A percentile compares a stretch with the other conserved stretches of the same genome.
Evolutionary conservation across 306 rosid species (phyloP).

Genomic region (Echinosophora koreensis): DNA sequence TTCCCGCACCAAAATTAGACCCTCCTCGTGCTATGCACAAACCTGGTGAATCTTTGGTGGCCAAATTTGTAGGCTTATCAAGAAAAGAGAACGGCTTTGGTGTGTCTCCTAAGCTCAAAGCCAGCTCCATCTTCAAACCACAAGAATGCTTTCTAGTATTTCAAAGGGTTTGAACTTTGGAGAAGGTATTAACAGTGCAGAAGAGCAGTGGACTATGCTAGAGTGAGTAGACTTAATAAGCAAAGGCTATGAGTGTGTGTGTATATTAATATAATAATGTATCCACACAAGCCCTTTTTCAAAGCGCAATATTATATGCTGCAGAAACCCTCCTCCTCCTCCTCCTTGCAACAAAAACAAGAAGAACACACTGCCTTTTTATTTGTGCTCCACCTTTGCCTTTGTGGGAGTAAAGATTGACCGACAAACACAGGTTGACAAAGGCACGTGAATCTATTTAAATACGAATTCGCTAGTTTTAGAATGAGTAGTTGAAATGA

Average conservation of each 20-base stretch:
- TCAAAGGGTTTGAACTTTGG: background rate
- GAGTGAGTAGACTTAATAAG: background rate
- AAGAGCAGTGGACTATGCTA: background rate
- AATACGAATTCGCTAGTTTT: background rate
- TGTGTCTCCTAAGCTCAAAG: constrained; percentile 68
- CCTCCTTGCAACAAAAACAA: background rate
- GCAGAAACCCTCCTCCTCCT: background rate
- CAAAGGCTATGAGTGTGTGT: background rate
- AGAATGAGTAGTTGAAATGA: too few relatives aligned
- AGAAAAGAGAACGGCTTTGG: constrained; percentile 58
- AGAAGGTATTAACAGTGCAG: background rate
- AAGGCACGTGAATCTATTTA: constrained; percentile 88
- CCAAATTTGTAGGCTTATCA: constrained; percentile 48
- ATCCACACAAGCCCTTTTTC: background rate
- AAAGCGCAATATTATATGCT: background rate
- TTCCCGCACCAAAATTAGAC: background rate
- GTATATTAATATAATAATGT: too few relatives aligned
- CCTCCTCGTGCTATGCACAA: constrained; percentile 62
- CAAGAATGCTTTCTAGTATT: too few relatives aligned
- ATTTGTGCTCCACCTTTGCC: constrained; percentile 40
- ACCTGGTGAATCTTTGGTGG: constrained; percentile 54
- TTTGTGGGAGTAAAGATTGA: constrained; percentile 63
- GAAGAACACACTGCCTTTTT: constrained; percentile 26
- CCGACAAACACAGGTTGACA: constrained; percentile 89
- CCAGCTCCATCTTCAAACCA: constrained; percentile 64